These are phyloP conservation scores for Lolium perenne DNA, from an alignment of 176 grass and related monocot species.

Conservation along the genomic window DNA sequence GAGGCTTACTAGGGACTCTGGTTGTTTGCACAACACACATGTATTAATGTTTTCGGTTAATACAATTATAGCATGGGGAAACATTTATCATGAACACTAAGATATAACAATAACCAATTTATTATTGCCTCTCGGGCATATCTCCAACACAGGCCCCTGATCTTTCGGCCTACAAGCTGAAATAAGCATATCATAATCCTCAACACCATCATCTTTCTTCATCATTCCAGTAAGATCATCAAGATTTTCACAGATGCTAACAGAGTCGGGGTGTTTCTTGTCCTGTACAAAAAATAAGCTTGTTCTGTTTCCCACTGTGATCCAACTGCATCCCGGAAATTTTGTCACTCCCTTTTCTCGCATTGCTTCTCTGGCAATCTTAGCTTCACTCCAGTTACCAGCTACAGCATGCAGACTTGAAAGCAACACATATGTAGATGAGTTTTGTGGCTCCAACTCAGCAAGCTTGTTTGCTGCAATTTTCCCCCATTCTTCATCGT, in stretches of 20 bases:
- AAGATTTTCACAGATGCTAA: slow-evolving; percentile 52
- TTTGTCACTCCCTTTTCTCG: slow-evolving; percentile 64
- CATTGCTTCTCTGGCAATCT: slow-evolving; percentile 62
- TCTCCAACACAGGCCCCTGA: too few relatives aligned
- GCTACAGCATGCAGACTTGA: slow-evolving; percentile 68
- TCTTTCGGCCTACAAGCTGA: neutral
- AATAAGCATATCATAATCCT: slow-evolving; percentile 40
- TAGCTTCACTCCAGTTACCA: slow-evolving; percentile 74
- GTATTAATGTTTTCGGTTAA: too few relatives aligned
- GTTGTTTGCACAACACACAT: too few relatives aligned
- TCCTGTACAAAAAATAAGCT: slow-evolving; percentile 66
- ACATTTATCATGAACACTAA: too few relatives aligned
- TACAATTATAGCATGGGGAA: too few relatives aligned
- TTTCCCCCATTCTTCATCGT: slow-evolving; percentile 62
- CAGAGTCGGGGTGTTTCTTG: slow-evolving; percentile 53
- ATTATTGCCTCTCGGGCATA: too few relatives aligned
- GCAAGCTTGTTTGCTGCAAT: slow-evolving; percentile 59
- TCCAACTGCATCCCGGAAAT: slow-evolving; percentile 71
- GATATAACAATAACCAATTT: too few relatives aligned
- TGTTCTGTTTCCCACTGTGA: slow-evolving; percentile 64
- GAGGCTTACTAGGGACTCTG: too few relatives aligned
- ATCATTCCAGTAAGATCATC: slow-evolving; percentile 55
- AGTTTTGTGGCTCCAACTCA: slow-evolving; percentile 65
- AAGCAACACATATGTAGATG: slow-evolving; percentile 66
- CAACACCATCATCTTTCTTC: slow-evolving; percentile 48